Percentiles rank a stretch among this genome's conserved stretches.
phyloP scores from a whole-genome alignment of 83 land plant genomes.

The Picea abies region DNA sequence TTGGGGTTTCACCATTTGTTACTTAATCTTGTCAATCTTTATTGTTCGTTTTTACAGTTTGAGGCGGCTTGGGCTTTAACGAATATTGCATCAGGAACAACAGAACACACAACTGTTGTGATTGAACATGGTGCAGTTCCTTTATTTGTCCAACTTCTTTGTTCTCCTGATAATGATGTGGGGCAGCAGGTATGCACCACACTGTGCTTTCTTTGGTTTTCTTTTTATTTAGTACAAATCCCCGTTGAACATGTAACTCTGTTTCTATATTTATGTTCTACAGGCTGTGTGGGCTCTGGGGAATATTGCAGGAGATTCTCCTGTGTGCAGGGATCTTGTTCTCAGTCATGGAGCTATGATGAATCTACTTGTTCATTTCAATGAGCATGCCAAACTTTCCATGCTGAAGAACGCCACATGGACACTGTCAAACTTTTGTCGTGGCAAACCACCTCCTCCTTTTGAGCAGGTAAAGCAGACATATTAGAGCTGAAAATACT shows the following conservation, averaged over 20 bases:
- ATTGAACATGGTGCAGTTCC: constrained; percentile 73
- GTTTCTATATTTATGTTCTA: neutral
- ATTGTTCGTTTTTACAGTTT: constrained; percentile 37
- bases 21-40: neutral
- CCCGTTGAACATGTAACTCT: neutral
- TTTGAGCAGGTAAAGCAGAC: constrained; percentile 47
- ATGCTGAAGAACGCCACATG: constrained; percentile 70
- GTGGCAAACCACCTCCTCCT: constrained; percentile 55
- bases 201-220: neutral
- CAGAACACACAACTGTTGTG: constrained; percentile 66
- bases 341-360: constrained; percentile 52
- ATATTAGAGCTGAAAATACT: no score
- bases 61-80: constrained; percentile 85
- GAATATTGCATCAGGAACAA: constrained; percentile 77
- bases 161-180: constrained; percentile 70
- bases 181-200: constrained; percentile 59
- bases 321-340: constrained; percentile 59
- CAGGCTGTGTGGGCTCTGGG: constrained; percentile 59
- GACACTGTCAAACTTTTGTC: constrained; percentile 60
- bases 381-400: constrained; percentile 54
- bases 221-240: neutral
- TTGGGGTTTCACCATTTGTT: neutral
- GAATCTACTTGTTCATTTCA: constrained; percentile 47
- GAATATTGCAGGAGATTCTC: constrained; percentile 72
- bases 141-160: constrained; percentile 60